These are phyloP conservation scores for Rhododendron molle DNA, from an alignment of 148 eudicot species.

Conservation along the genomic window DNA sequence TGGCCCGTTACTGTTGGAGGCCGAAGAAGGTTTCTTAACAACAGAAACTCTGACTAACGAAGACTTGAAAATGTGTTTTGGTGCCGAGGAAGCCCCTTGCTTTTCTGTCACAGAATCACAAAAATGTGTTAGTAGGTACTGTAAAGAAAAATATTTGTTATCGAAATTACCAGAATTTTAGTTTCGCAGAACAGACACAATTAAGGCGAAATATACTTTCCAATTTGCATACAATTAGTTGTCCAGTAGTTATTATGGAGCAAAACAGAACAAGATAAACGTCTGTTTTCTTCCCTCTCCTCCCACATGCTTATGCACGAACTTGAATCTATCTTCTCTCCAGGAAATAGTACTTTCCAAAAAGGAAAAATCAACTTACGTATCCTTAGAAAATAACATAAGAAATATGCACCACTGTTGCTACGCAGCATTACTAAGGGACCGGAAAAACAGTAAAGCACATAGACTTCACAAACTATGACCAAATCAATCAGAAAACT, in stretches of 20 bases:
- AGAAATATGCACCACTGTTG: not conserved
- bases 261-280: not conserved
- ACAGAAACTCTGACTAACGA: constrained; percentile 36
- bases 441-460: not conserved
- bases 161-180: not conserved
- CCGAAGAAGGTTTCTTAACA: constrained; percentile 32
- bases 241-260: not conserved
- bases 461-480: not conserved
- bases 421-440: not conserved
- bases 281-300: not conserved
- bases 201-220: not conserved
- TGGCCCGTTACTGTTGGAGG: constrained; percentile 11
- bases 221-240: not conserved
- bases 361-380: not conserved
- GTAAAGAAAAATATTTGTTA: not conserved
- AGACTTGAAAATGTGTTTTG: constrained; percentile 30
- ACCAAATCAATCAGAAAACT: not conserved
- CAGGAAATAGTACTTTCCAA: not conserved
- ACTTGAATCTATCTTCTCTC: not conserved
- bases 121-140: not conserved
- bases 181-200: not conserved
- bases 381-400: not conserved
- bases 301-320: not conserved
- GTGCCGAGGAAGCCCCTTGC: not conserved
- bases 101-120: constrained; percentile 23